Evolutionary conservation across 176 grass and related monocot genomes (phyloP), one percentile per base, ranked within the genome.

Genomic region (Musa schizocarpa): DNA sequence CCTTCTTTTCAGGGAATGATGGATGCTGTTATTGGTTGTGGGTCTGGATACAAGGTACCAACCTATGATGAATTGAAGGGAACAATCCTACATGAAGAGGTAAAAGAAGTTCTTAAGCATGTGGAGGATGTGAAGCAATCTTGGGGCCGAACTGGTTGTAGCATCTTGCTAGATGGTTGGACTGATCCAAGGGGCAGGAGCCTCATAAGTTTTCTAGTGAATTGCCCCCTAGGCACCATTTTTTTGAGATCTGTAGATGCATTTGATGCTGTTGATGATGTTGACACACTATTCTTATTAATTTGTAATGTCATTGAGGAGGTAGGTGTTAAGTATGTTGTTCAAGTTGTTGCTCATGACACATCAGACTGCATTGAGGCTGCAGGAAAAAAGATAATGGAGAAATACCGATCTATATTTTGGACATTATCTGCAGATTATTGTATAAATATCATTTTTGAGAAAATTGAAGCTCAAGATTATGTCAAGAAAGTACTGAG

Each of bases 191-290:
- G 53, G 43, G 88, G 88, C 19, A 88, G 81, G 70, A 82, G 43
- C 54, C 68, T 90, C 1, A 19, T 93, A 19, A 85, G 77, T 81
- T 89, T 86, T 81, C 74, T 97, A 13, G 93, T 88, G 64, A 77
- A 89, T 68, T 90, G 85, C 68, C 65, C 71, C 22, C 59, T 79
- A 75, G 90, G 88, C 53, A 87, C 83, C 24, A 2, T 89, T 11
- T 97, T 97, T 73, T 73, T 93, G 63, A 97, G 77, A 82, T 97
- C 94, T 17, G 78, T 88, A 56, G 84, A 97, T 83, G 74, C 74
- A 27, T 88, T 86, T 23, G 48, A 57, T 75, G 81, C 83, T 62
- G 67, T 78, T 73, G 54, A 82, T 34, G 94, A 93, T 14, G 84
- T 85, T 7, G 86, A 87, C 82, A 82, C 82, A 65, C 81, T 97